Conservation (phyloP, 2,329 filamentous ascomycete species). For the Rhynchosporium graminicola region DNA sequence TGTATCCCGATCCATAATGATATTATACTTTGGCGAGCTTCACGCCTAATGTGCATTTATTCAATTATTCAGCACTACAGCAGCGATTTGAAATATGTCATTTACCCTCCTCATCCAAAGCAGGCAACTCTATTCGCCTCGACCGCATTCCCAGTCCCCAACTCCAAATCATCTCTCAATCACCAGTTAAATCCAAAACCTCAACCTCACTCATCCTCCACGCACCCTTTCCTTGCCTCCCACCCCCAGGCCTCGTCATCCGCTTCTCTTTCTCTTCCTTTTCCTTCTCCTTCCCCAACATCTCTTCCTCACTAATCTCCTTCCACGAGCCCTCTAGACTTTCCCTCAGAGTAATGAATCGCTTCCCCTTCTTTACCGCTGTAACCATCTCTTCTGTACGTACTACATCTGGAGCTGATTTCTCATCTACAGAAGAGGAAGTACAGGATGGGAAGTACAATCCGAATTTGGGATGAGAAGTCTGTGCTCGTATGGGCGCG, state of each 20-base stretch:
- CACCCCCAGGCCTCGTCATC: neutral
- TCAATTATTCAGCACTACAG: too few species aligned
- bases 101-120: too few species aligned
- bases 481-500: neutral
- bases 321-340: slow-evolving; percentile 43
- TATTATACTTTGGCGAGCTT: too few species aligned
- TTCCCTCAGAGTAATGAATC: slow-evolving; percentile 39
- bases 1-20: too few species aligned
- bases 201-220: slow-evolving; percentile 36
- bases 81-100: too few species aligned
- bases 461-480: neutral
- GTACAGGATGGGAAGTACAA: neutral
- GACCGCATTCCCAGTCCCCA: neutral
- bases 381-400: neutral
- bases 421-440: neutral
- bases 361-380: slow-evolving; percentile 25
- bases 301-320: slow-evolving; percentile 32
- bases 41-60: too few species aligned
- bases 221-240: neutral
- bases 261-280: slow-evolving; percentile 1
- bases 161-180: neutral
- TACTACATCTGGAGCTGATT: neutral
- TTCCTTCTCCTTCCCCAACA: slow-evolving; percentile 7
- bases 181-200: slow-evolving; percentile 33
- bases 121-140: too few species aligned